Conservation (phyloP, 1,284 basidiomycete genomes). For the Limonomyces culmigenus region DNA sequence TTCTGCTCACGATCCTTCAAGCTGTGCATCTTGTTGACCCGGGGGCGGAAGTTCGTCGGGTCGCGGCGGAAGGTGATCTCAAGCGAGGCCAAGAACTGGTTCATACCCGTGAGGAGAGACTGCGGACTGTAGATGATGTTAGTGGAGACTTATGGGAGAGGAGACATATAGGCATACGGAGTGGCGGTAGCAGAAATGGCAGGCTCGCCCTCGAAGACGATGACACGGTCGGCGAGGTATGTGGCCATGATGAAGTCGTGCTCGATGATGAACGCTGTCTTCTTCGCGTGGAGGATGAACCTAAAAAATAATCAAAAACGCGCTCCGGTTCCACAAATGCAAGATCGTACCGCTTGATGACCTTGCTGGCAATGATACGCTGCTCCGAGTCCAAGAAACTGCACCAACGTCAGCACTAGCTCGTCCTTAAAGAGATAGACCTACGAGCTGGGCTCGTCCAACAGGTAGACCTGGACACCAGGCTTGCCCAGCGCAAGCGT, state of each 20-base stretch:
- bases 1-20: slow-evolving; percentile 94
- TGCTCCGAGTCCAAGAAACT: slow-evolving; percentile 95
- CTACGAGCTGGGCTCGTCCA: slow-evolving; percentile 70
- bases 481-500: slow-evolving; percentile 76
- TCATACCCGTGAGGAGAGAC: slow-evolving; percentile 77
- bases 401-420: slow-evolving; percentile 5
- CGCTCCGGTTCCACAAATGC: background rate
- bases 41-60: slow-evolving; percentile 84
- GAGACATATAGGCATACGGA: slow-evolving; percentile 35
- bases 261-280: slow-evolving; percentile 94
- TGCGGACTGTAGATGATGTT: slow-evolving; percentile 38
- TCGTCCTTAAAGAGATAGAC: slow-evolving; percentile 8
- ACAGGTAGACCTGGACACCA: slow-evolving; percentile 71
- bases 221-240: slow-evolving; percentile 92
- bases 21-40: slow-evolving; percentile 89
- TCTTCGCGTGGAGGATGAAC: slow-evolving; percentile 87
- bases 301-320: slow-evolving; percentile 16
- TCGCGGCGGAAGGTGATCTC: slow-evolving; percentile 95
- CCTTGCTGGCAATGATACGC: slow-evolving; percentile 91
- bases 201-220: slow-evolving; percentile 84
- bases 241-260: slow-evolving; percentile 98
- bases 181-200: slow-evolving; percentile 73
- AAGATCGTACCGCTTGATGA: slow-evolving; percentile 71
- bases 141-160: slow-evolving; percentile 4
- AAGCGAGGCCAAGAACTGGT: slow-evolving; percentile 80